These are phyloP conservation scores for Tulasnella sp. DNA, from an alignment of 768 basidiomycete genomes.

Conservation along the genomic window DNA sequence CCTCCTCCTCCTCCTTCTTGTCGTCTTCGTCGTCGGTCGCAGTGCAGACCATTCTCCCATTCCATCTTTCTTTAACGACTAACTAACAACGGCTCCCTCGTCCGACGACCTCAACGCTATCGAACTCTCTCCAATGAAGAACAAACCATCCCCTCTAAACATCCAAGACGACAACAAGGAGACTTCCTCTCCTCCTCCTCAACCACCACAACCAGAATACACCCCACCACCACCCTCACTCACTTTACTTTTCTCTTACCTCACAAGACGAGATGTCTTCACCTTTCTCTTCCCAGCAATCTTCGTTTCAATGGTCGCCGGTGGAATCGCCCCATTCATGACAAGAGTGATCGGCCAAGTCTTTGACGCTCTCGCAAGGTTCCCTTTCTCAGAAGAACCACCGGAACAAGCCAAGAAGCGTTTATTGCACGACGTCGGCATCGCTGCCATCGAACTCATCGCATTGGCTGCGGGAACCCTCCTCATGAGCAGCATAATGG, in stretches of 20 bases:
- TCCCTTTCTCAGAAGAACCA: conserved; percentile 39
- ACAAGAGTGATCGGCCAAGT: conserved; percentile 69
- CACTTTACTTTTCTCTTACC: conserved; percentile 57
- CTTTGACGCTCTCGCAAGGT: conserved; percentile 63
- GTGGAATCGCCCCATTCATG: conserved; percentile 79
- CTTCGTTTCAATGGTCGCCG: conserved; percentile 51
- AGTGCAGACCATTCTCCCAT: not conserved
- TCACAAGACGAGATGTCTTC: conserved; percentile 49
- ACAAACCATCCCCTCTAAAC: not conserved
- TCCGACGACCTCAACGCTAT: conserved; percentile 1
- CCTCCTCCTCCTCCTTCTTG: not conserved
- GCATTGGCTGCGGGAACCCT: conserved; percentile 60
- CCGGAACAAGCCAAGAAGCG: conserved; percentile 40
- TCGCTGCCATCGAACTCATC: conserved; percentile 57
- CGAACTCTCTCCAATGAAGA: not conserved
- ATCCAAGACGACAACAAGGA: conserved; percentile 1
- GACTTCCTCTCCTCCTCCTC: not conserved
- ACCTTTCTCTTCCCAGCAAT: conserved; percentile 57
- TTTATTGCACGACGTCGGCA: conserved; percentile 50
- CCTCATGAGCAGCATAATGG: conserved; percentile 63
- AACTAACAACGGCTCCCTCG: not conserved
- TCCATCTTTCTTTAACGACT: not conserved
- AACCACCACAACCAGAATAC: conserved; percentile 21
- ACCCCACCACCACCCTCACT: conserved; percentile 44
- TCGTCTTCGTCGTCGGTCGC: not conserved